Conservation (phyloP, 176 grass and related monocot species). For the Metroxylon sagu region DNA sequence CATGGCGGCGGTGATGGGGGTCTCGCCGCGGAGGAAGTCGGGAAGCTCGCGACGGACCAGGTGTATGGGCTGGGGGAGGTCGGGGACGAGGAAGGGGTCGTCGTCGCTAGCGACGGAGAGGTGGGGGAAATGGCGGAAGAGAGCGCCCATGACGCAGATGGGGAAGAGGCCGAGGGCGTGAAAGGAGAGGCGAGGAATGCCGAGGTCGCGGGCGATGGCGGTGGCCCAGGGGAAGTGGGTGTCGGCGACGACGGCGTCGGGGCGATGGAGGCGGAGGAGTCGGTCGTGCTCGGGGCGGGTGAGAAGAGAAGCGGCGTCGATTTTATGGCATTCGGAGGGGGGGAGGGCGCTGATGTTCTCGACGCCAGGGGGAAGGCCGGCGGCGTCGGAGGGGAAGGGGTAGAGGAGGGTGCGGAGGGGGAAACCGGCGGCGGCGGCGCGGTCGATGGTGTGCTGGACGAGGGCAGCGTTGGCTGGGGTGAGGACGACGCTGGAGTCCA, state of each 20-base stretch:
- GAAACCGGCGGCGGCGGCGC: not conserved
- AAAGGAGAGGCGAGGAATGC: slow-evolving; percentile 3
- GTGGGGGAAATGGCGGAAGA: not conserved
- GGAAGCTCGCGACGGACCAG: not conserved
- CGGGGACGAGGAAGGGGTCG: not conserved
- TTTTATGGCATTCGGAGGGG: not conserved
- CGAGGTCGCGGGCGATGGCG: slow-evolving; percentile 1
- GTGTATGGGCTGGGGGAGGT: not conserved
- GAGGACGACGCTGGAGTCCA: not conserved
- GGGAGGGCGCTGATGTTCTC: slow-evolving; percentile 14
- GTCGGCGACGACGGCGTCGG: slow-evolving; percentile 5
- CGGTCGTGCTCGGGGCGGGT: not conserved
- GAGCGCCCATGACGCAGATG: not conserved
- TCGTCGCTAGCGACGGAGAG: not conserved
- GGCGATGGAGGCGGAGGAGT: slow-evolving; percentile 7
- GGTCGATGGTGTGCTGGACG: slow-evolving; percentile 4
- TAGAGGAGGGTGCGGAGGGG: not conserved
- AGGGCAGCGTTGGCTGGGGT: slow-evolving; percentile 10
- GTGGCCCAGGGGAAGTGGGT: slow-evolving; percentile 2
- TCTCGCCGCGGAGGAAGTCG: not conserved
- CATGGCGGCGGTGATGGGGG: not conserved
- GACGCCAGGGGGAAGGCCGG: not conserved
- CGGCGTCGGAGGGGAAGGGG: slow-evolving; percentile 3
- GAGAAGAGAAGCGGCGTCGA: slow-evolving; percentile 2
- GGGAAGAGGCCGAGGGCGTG: not conserved